These are phyloP conservation scores for Crithidia mellificae DNA, from an alignment of 208 protist genomes.

Conservation along the genomic window DNA sequence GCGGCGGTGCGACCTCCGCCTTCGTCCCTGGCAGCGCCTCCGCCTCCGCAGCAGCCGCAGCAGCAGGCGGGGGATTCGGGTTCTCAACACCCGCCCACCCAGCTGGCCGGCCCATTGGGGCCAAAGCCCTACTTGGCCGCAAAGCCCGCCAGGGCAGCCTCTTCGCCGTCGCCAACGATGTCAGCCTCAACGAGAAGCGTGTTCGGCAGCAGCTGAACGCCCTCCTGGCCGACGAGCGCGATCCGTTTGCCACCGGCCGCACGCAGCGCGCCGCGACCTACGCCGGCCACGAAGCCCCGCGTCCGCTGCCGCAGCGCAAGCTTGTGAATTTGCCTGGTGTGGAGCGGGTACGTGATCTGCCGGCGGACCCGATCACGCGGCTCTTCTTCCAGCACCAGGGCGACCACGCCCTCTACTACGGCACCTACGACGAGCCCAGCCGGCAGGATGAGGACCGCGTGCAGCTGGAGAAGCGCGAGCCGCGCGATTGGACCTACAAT, in stretches of 20 bases:
- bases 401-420: conserved; percentile 91
- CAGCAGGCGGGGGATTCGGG: too few species aligned
- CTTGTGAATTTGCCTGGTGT: conserved; percentile 86
- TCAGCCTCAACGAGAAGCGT: conserved; percentile 59
- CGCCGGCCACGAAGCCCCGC: conserved; percentile 11
- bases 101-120: conserved; percentile 10
- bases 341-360: conserved; percentile 78
- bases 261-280: conserved; percentile 4
- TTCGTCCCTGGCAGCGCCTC: conserved; percentile 30
- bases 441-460: conserved; percentile 78
- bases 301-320: conserved; percentile 44
- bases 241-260: conserved; percentile 36
- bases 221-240: conserved; percentile 73
- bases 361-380: conserved; percentile 88
- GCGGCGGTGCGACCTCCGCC: conserved; percentile 37
- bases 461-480: conserved; percentile 83
- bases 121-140: conserved; percentile 43
- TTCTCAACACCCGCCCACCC: conserved; percentile 1
- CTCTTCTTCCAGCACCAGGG: conserved; percentile 93
- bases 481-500: conserved; percentile 72
- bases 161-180: conserved; percentile 76
- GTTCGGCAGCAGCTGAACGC: conserved; percentile 81
- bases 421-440: conserved; percentile 82
- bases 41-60: conserved; percentile 16
- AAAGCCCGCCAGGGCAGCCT: conserved; percentile 74